Percentiles rank a stretch among this genome's conserved stretches.
Evolutionary conservation across 768 basidiomycete genomes (phyloP).

Genomic region (Leucocoprinus birnbaumii): DNA sequence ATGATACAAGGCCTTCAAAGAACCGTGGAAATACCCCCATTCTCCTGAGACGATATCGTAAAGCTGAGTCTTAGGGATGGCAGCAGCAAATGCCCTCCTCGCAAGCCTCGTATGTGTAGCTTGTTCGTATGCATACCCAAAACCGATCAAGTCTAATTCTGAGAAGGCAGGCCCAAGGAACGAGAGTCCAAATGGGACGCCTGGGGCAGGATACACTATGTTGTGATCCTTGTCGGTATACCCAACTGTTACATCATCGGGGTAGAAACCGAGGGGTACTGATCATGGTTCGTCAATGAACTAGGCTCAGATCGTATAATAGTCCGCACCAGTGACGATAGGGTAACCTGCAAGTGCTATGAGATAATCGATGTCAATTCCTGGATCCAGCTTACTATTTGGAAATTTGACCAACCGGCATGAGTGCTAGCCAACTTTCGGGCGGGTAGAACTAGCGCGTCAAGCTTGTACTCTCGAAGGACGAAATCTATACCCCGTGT

Average conservation of each 20-base stretch:
- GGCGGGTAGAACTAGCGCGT: slow-evolving; percentile 51
- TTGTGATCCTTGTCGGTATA: slow-evolving; percentile 35
- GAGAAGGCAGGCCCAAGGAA: slow-evolving; percentile 65
- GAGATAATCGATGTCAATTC: slow-evolving; percentile 12
- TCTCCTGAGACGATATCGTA: slow-evolving; percentile 30
- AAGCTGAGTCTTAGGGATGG: slow-evolving; percentile 54
- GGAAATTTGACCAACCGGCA: slow-evolving; percentile 26
- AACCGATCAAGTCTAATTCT: slow-evolving; percentile 53
- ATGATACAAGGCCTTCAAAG: too few species aligned
- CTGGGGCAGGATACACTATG: slow-evolving; percentile 48
- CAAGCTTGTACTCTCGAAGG: slow-evolving; percentile 40
- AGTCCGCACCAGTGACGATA: slow-evolving; percentile 51
- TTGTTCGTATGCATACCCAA: slow-evolving; percentile 67
- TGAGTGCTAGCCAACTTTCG: slow-evolving; percentile 33
- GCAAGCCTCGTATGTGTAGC: slow-evolving; percentile 49
- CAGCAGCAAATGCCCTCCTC: slow-evolving; percentile 45
- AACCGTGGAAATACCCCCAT: too few species aligned
- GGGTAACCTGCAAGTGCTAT: slow-evolving; percentile 63
- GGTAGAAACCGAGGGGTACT: slow-evolving; percentile 64
- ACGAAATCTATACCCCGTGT: slow-evolving; percentile 53
- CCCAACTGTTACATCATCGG: slow-evolving; percentile 36
- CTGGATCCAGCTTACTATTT: too few species aligned
- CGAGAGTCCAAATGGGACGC: slow-evolving; percentile 58
- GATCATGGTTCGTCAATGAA: too few species aligned
- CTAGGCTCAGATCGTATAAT: too few species aligned